Conservation (phyloP, 495 filamentous ascomycete species). For the Sphaerosporella brunnea region DNA sequence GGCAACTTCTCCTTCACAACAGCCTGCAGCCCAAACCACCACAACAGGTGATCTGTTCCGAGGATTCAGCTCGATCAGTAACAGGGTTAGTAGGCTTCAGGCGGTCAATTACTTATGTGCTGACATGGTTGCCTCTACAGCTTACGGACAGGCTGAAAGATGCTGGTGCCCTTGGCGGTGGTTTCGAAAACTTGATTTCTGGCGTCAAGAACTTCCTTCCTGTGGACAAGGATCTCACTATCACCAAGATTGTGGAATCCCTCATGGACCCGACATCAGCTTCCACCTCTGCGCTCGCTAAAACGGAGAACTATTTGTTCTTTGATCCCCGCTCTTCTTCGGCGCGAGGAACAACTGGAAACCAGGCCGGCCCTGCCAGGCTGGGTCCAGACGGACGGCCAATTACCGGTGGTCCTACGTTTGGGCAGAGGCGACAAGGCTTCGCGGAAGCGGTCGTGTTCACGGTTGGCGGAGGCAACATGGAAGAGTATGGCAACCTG, state of each 20-base stretch:
- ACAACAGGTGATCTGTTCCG: slow-evolving; percentile 59
- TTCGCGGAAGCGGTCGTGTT: slow-evolving; percentile 95
- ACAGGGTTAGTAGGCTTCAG: slow-evolving; percentile 10
- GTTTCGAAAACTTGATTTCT: slow-evolving; percentile 89
- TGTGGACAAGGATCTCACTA: slow-evolving; percentile 80
- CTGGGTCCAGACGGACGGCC: slow-evolving; percentile 29
- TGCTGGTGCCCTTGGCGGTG: slow-evolving; percentile 63
- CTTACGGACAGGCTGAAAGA: slow-evolving; percentile 89
- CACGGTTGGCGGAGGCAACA: slow-evolving; percentile 88
- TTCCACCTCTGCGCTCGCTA: slow-evolving; percentile 78
- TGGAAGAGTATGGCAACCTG: slow-evolving; percentile 97
- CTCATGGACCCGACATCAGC: slow-evolving; percentile 92
- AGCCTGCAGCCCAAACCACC: slow-evolving; percentile 41
- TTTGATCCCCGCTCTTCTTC: slow-evolving; percentile 90
- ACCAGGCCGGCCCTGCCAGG: slow-evolving; percentile 39
- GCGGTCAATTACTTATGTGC: not conserved
- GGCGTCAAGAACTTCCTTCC: slow-evolving; percentile 98
- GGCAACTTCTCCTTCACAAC: slow-evolving; percentile 59
- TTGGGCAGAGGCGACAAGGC: slow-evolving; percentile 81
- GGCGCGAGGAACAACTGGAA: slow-evolving; percentile 81
- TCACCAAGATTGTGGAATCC: slow-evolving; percentile 94
- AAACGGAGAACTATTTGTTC: slow-evolving; percentile 97
- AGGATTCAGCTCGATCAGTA: slow-evolving; percentile 74
- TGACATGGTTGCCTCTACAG: not conserved
- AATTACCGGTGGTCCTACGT: slow-evolving; percentile 50